Base-by-base conservation (phyloP, 2,329 filamentous ascomycete genomes). In the Raffaelea albimanens region DNA sequence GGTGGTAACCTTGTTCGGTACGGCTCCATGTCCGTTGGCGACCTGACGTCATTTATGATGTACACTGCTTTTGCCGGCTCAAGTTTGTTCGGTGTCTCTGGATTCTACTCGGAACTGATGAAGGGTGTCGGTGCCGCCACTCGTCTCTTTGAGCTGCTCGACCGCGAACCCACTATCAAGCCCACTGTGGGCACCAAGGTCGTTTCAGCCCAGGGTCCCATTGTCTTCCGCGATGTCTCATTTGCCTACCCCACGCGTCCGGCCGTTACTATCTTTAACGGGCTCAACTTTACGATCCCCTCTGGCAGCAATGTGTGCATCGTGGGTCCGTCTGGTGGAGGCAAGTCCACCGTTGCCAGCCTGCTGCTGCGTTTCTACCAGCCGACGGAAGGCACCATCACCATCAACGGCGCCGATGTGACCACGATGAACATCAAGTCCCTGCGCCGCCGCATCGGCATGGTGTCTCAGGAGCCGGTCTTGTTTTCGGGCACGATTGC, bases 91-190 rank as follows among this genome's bases (percentile, higher is more conserved):
- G 93, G 93, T 4, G 72, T 98, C 2, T 95, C 89, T 4, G 88
- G 87, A 48, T 98, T 98, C 68, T 98, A 96, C 66, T 95, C 90
- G 0, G 93, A 98, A 63, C 75, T 98, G 52, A 98, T 98, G 93
- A 98, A 98, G 66, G 94, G 94, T 39, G 91, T 95, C 4, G 93
- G 94, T 58, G 93, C 93, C 39, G 93, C 93, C n/a, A 95, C 85
- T 59, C 85, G 93, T 51, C 73, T 98, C 1, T 98, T 98, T 59
- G 93, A 98, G 61, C 76, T 98, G 5, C 90, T 97, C 62, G 93
- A 98, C 63, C 83, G 93, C 53, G 73, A 87, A 50, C 86, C 90
- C 0, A 84, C 82, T 2, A 94, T 97, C 52, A 83, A 83, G n/a
- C 81, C 90, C 19, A 98, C 94, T 0, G 81, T 84, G 45, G 93